Evolutionary conservation across 2,329 filamentous ascomycete genomes (phyloP).

Genomic region (Metarhizium humberi): DNA sequence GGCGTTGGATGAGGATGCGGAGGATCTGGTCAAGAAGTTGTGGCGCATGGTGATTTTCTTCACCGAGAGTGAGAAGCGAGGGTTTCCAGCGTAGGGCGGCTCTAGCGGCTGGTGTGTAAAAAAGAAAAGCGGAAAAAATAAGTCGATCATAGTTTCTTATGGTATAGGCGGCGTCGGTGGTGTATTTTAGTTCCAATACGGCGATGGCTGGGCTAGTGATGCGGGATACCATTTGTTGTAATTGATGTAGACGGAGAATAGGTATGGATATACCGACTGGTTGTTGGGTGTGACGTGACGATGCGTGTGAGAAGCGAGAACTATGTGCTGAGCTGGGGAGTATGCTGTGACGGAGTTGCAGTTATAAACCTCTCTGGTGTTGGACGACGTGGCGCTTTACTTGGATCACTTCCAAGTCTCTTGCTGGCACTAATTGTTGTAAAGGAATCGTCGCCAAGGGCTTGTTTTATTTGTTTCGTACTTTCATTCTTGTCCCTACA

Average conservation of each 20-base stretch:
- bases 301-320: no score
- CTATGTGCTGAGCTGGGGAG: no score
- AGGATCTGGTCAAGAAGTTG: constrained; percentile 88
- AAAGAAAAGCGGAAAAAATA: background rate
- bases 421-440: no score
- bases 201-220: background rate
- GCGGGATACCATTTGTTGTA: background rate
- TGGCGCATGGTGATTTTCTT: constrained; percentile 99
- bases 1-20: constrained; percentile 90
- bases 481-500: no score
- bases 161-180: background rate
- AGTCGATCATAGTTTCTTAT: background rate
- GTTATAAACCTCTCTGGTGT: no score
- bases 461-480: no score
- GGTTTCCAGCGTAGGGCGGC: constrained; percentile 46
- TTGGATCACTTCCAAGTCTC: no score
- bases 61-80: constrained; percentile 86
- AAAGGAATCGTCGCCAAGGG: no score
- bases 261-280: no score
- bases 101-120: background rate
- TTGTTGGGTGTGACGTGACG: no score
- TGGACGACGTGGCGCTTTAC: no score
- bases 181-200: background rate
- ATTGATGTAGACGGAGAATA: background rate
- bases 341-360: no score